Conservation (phyloP, 139 green algal genomes). For the Tetradesmus lagerheimii region DNA sequence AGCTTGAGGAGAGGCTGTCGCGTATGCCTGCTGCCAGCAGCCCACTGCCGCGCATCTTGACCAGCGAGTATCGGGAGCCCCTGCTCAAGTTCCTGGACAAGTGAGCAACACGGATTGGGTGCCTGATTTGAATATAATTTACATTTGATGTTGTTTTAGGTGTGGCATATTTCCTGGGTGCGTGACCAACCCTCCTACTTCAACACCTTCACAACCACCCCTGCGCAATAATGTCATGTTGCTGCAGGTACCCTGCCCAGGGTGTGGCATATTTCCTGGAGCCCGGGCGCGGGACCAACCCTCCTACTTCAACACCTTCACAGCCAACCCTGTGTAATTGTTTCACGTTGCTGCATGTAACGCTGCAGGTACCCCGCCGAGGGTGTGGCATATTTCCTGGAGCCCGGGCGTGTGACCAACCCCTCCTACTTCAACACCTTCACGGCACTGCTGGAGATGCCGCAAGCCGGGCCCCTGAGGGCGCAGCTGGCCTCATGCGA, state of each 20-base stretch:
- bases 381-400: conserved; percentile 81
- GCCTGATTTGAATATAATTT: too few relatives aligned
- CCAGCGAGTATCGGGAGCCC: conserved; percentile 87
- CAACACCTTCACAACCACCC: not conserved
- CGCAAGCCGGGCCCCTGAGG: conserved; percentile 75
- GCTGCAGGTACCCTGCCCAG: conserved; percentile 55
- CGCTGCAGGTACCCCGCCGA: conserved; percentile 75
- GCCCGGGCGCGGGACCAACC: conserved; percentile 66
- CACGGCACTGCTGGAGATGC: conserved; percentile 84
- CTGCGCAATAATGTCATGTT: not conserved
- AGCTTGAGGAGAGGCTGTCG: conserved; percentile 88
- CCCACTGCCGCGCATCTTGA: conserved; percentile 64
- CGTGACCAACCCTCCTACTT: not conserved
- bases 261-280: conserved; percentile 81
- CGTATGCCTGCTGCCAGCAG: conserved; percentile 38
- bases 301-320: conserved; percentile 84
- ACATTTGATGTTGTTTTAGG: too few relatives aligned
- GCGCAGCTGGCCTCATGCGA: conserved; percentile 72
- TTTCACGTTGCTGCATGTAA: conserved; percentile 63
- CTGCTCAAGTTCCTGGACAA: conserved; percentile 89
- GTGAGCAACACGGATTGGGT: conserved; percentile 31
- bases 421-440: conserved; percentile 86
- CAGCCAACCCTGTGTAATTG: not conserved
- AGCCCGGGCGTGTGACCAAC: conserved; percentile 68
- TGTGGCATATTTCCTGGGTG: too few relatives aligned